phyloP scores from a whole-genome alignment of 768 basidiomycete species.

The Lentinula sp. region DNA sequence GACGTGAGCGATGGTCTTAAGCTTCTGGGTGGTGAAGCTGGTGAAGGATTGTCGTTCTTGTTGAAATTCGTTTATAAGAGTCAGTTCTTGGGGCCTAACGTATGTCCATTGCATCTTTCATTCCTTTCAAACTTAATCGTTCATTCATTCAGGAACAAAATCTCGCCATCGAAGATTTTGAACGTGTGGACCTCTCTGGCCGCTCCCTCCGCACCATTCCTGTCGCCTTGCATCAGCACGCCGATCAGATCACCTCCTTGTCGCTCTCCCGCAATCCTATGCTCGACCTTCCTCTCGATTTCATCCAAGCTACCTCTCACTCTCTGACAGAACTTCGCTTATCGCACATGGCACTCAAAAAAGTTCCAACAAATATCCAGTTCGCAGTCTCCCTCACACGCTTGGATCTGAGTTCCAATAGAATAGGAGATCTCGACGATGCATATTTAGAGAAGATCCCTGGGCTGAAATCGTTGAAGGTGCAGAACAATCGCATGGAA shows the following conservation, averaged over 20 bases:
- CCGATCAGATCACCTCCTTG: slow-evolving; percentile 77
- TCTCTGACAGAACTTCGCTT: slow-evolving; percentile 80
- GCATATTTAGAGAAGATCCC: slow-evolving; percentile 75
- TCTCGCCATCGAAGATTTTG: slow-evolving; percentile 61
- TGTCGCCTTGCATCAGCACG: slow-evolving; percentile 77
- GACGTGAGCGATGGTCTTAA: slow-evolving; percentile 75
- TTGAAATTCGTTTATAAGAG: slow-evolving; percentile 89
- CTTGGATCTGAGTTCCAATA: slow-evolving; percentile 88
- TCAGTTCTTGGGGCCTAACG: slow-evolving; percentile 57
- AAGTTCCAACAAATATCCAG: slow-evolving; percentile 79
- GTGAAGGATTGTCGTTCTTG: slow-evolving; percentile 77
- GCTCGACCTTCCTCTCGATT: slow-evolving; percentile 94
- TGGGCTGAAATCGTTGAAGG: slow-evolving; percentile 58
- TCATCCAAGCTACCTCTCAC: slow-evolving; percentile 77
- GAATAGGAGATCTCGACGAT: slow-evolving; percentile 84
- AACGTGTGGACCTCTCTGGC: slow-evolving; percentile 76
- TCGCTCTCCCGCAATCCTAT: slow-evolving; percentile 92
- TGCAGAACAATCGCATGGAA: slow-evolving; percentile 91
- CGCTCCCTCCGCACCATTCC: slow-evolving; percentile 84
- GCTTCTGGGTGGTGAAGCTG: slow-evolving; percentile 68
- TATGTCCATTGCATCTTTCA: slow-evolving; percentile 25
- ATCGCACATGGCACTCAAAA: slow-evolving; percentile 91
- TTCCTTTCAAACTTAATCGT: neutral
- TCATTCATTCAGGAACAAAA: slow-evolving; percentile 60
- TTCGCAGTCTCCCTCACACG: slow-evolving; percentile 68